Evolutionary conservation across 805 yeast species (phyloP).

Genomic region (Torulaspora gathmanii): DNA sequence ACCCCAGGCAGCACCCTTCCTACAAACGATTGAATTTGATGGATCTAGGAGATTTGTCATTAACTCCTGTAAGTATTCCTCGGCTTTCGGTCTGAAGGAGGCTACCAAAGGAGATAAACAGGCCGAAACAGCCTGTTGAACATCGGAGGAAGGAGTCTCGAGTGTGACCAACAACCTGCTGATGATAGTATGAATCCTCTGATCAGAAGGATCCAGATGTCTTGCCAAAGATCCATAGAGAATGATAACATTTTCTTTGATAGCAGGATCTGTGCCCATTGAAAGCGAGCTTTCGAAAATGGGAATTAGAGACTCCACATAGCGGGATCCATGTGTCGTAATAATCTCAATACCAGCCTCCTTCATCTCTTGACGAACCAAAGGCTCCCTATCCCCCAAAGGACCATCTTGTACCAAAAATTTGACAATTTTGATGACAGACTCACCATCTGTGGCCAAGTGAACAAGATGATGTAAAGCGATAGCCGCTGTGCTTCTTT

Average conservation of each 20-base stretch:
- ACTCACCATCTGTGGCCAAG: slow-evolving; percentile 30
- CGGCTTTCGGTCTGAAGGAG: slow-evolving; percentile 47
- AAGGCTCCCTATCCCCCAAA: slow-evolving; percentile 65
- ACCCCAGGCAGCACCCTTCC: slow-evolving; percentile 96
- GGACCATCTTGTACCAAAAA: slow-evolving; percentile 63
- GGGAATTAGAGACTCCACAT: slow-evolving; percentile 71
- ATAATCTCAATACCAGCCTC: slow-evolving; percentile 83
- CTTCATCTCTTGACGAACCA: slow-evolving; percentile 76
- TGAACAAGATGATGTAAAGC: slow-evolving; percentile 56
- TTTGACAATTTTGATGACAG: slow-evolving; percentile 51
- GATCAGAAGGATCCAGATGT: slow-evolving; percentile 65
- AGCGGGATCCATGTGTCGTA: slow-evolving; percentile 55
- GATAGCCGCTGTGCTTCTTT: slow-evolving; percentile 75
- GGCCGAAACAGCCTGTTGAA: slow-evolving; percentile 80
- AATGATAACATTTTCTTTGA: slow-evolving; percentile 77
- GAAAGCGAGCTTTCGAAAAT: slow-evolving; percentile 67
- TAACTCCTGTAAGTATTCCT: slow-evolving; percentile 51
- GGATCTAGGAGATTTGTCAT: slow-evolving; percentile 55
- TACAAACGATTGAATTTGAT: slow-evolving; percentile 40
- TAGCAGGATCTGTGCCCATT: slow-evolving; percentile 37
- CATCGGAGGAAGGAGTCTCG: slow-evolving; percentile 83
- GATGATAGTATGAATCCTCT: slow-evolving; percentile 60
- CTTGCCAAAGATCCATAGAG: slow-evolving; percentile 88
- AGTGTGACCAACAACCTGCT: slow-evolving; percentile 68
- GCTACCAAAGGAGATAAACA: slow-evolving; percentile 80